A percentile compares a stretch with the other conserved stretches of the same genome.
These are phyloP conservation scores for Ustilago curta DNA, from an alignment of 1,284 basidiomycete genomes.

Conservation along the genomic window DNA sequence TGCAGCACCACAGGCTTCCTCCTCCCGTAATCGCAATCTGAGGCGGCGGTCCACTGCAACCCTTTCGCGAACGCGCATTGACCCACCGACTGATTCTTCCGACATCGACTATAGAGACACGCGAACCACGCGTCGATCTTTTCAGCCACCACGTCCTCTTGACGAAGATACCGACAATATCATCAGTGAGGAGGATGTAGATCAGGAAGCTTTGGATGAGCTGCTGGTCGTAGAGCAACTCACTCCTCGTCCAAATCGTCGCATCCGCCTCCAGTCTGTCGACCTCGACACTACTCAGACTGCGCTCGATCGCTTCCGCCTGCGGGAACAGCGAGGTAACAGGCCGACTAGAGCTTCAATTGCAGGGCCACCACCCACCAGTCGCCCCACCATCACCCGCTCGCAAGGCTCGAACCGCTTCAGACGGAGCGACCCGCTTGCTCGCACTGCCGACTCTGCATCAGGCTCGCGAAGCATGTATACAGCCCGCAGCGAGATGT, in stretches of 20 bases:
- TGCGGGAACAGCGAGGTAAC: conserved; percentile 11
- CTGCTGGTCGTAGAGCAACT: conserved; percentile 26
- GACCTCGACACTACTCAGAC: conserved; percentile 28
- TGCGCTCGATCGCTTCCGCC: conserved; percentile 33
- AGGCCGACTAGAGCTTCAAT: conserved; percentile 24
- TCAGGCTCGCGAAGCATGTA: conserved; percentile 22
- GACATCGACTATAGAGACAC: conserved; percentile 13
- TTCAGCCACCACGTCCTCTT: background rate
- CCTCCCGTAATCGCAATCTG: background rate
- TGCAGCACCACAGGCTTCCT: conserved; percentile 15
- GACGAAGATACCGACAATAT: conserved; percentile 8
- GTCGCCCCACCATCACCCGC: background rate
- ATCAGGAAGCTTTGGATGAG: conserved; percentile 38
- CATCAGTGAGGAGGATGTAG: conserved; percentile 14
- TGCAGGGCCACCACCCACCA: conserved; percentile 11
- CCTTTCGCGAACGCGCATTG: background rate
- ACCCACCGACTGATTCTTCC: conserved; percentile 11
- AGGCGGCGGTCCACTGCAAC: conserved; percentile 15
- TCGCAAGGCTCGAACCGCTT: conserved; percentile 9
- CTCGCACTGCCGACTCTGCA: conserved; percentile 12
- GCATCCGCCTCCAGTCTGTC: conserved; percentile 8
- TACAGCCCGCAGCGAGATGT: conserved; percentile 21
- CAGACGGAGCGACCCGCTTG: conserved; percentile 25
- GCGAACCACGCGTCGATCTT: background rate
- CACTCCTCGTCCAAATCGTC: conserved; percentile 31